These are phyloP conservation scores for Penicillium hordei DNA, from an alignment of 2,329 filamentous ascomycete species.

Conservation along the genomic window DNA sequence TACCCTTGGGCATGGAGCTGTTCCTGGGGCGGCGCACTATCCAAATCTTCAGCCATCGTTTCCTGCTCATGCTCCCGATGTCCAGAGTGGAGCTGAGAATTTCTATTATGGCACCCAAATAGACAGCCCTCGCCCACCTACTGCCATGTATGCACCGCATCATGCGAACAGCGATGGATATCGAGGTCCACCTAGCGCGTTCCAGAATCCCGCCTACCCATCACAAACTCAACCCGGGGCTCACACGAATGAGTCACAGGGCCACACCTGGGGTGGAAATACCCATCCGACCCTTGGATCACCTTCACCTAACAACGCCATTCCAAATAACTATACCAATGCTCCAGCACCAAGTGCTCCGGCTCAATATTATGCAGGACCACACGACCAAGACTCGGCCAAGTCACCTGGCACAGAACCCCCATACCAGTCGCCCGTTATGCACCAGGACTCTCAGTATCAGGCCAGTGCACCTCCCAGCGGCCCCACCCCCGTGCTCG, in stretches of 20 bases:
- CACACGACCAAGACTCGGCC: conserved; percentile 12
- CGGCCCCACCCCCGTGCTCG: conserved; percentile 13
- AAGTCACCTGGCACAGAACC: conserved; percentile 15
- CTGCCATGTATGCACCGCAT: conserved; percentile 16
- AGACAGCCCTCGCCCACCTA: conserved; percentile 12
- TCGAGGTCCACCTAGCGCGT: conserved; percentile 10
- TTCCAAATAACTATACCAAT: conserved; percentile 11
- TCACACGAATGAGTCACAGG: conserved; percentile 12
- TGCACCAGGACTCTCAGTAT: conserved; percentile 24
- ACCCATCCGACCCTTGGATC: conserved; percentile 24
- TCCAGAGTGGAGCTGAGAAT: conserved; percentile 23
- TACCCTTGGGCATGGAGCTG: conserved; percentile 59
- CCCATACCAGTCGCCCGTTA: conserved; percentile 21
- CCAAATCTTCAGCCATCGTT: conserved; percentile 18
- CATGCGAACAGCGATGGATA: conserved; percentile 11
- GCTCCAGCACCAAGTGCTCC: conserved; percentile 8
- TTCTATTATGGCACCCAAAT: conserved; percentile 24
- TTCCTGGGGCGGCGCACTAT: conserved; percentile 22
- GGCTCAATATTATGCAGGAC: conserved; percentile 19
- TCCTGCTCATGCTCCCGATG: conserved; percentile 14
- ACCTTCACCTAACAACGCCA: conserved; percentile 13
- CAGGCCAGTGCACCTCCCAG: conserved; percentile 17
- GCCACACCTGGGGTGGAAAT: conserved; percentile 17
- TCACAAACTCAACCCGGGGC: conserved; percentile 13
- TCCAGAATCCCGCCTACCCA: conserved; percentile 15